These are phyloP conservation scores for Eruca vesicaria DNA, from an alignment of 441 rosid genomes.

Conservation along the genomic window DNA sequence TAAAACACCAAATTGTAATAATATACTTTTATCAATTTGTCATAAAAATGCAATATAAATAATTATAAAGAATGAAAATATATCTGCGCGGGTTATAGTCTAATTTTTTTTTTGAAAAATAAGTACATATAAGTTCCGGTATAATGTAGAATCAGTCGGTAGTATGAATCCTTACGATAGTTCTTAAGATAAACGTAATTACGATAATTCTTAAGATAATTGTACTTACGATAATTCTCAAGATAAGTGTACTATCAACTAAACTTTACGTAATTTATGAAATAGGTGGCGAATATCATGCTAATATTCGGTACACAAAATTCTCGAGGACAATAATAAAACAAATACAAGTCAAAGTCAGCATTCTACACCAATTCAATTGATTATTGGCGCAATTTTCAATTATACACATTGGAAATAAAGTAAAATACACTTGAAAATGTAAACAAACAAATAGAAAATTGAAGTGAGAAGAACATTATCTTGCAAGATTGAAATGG, in stretches of 20 bases:
- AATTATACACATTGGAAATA: conserved; percentile 9
- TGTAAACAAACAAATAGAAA: not conserved
- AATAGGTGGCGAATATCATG: not conserved
- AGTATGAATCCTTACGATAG: no score
- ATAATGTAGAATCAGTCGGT: no score
- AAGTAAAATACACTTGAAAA: not conserved
- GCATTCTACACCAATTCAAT: not conserved
- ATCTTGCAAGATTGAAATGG: conserved; percentile 7
- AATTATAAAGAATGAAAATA: no score
- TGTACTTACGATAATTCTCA: no score
- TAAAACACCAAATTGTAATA: no score
- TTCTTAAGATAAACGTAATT: no score
- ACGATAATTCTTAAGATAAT: not conserved
- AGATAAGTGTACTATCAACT: no score
- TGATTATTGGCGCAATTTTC: not conserved
- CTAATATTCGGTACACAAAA: not conserved
- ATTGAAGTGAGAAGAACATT: not conserved
- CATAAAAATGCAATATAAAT: no score
- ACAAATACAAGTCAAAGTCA: not conserved
- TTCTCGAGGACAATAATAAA: not conserved
- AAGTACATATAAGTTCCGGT: no score
- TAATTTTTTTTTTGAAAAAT: no score
- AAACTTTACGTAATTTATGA: not conserved
- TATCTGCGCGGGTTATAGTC: no score
- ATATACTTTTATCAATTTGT: no score